Evolutionary conservation across 2,329 filamentous ascomycete genomes (phyloP), one percentile per base, ranked within the genome.

Genomic region (Curvularia spicifera): DNA sequence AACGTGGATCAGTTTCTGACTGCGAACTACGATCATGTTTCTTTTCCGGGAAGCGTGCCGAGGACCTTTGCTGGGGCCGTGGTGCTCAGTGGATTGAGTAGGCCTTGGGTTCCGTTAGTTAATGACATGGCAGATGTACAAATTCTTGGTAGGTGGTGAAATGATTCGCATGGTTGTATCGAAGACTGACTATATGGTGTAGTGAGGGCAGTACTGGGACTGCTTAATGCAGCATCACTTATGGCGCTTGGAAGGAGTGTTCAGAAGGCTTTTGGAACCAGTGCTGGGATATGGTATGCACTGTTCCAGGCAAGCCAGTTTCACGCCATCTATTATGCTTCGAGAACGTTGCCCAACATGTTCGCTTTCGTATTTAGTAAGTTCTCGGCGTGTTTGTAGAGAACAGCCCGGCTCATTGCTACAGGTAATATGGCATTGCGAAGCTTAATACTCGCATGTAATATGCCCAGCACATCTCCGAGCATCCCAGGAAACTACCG

Each of bases 281-380:
- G 82, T 4, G 85, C 88, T 3, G 89, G 87, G 4, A 82, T 87
- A 54, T 98, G 94, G 93, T 99, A 90, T 80, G 78, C 89, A 4
- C 61, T 91, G 39, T 82, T 98, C 53, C 89, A 93, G 71, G 85
- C 86, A 1, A 89, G 87, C 76, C 94, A 98, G 77, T 99, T 99
- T 72, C 95, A 99, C 78, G 80, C 96, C 60, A 84, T 95, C 61
- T 99, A 92, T 78, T 99, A 99, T 80, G 89, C 93, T 13, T 95
- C 93, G 15, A 85, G 95, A 60, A 95, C 93, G 2, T 80, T 99
- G 64, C 95, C 95, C 1, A 99, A 99, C 75, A 97, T 96, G 90
- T 96, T 97, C 78, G 93, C 95, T 20, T 95, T 98, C 79, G 86
- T 87, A 9, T 79, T 97, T 57, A 91, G 89, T 94, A 81, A 78